phyloP scores from a whole-genome alignment of 495 filamentous ascomycete species.

The Lophiotrema nucula region DNA sequence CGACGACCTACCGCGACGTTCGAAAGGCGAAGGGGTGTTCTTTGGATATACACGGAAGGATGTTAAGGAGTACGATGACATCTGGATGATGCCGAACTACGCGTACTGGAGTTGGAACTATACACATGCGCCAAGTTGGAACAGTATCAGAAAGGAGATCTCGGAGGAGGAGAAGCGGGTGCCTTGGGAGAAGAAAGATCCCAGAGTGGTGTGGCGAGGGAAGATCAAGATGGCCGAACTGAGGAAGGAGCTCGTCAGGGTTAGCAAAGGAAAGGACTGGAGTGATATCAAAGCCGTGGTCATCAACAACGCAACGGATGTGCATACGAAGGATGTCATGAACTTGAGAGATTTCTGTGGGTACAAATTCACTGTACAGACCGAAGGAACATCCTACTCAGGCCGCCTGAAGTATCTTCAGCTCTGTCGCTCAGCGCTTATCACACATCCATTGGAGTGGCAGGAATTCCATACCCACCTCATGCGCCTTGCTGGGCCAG shows the following conservation, averaged over 20 bases:
- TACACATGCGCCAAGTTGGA: conserved; percentile 26
- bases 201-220: conserved; percentile 21
- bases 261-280: conserved; percentile 44
- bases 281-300: conserved; percentile 51
- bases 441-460: conserved; percentile 51
- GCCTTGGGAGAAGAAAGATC: conserved; percentile 15
- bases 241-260: conserved; percentile 47
- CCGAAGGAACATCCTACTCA: conserved; percentile 62
- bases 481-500: conserved; percentile 40
- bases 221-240: conserved; percentile 43
- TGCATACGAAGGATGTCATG: conserved; percentile 43
- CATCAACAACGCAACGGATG: conserved; percentile 25
- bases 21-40: conserved; percentile 9
- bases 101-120: conserved; percentile 33
- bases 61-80: conserved; percentile 9
- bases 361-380: conserved; percentile 52
- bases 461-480: conserved; percentile 54
- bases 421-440: conserved; percentile 50
- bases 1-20: conserved; percentile 22
- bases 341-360: conserved; percentile 51
- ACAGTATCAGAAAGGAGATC: conserved; percentile 23
- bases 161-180: background rate
- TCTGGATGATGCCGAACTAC: conserved; percentile 28
- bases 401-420: conserved; percentile 56
- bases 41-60: conserved; percentile 19